Base-by-base conservation (phyloP, 441 rosid species). In the Viola pubescens region DNA sequence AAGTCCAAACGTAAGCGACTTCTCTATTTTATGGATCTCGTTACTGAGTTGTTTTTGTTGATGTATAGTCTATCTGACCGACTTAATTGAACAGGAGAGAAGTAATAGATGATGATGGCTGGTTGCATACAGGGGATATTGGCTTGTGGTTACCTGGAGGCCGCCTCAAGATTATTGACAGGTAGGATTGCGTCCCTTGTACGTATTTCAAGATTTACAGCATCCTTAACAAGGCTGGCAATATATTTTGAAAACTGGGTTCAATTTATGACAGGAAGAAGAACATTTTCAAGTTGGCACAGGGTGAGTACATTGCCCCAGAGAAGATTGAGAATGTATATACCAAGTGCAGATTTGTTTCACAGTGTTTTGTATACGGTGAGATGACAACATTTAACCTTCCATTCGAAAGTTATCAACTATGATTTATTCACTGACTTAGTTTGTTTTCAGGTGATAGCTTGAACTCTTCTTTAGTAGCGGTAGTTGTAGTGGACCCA, bases 301-400 rank as follows among this genome's bases (percentile, higher is more conserved):
- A 94, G 57, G 99, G 99, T n/a, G 99, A 94, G 79, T 94, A 90
- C 70, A 88, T 94, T 65, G 99, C 99, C 61, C 96, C 99, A 2
- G 99, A 94, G 84, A 94, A 90, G 78, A 80, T 94, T 34, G 97
- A 94, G 84, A 94, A 86, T 73, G 94, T 83, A 37, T 88, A 90
- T 75, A 79, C 90, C 13, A 94, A 88, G 63, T 86, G 95, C 94
- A 78, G 76, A 69, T 94, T 86, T 75, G 75, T 90, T 42, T 70
- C 73, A 60, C 97, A 90, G 57, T 88, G 96, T 81, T 94, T 94
- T 72, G 67, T 90, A 57, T 78, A 88, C 60, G 99, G 99, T 86
- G 81, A 76, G 70, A 66, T 56, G 40, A 56, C n/a, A 58, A 37
- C 14, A 10, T 46, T 54, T 63, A 43, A 52, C 13, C 3, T 37